These are phyloP conservation scores for Casuarina cunninghamiana DNA, from an alignment of 306 rosid genomes.

Conservation along the genomic window DNA sequence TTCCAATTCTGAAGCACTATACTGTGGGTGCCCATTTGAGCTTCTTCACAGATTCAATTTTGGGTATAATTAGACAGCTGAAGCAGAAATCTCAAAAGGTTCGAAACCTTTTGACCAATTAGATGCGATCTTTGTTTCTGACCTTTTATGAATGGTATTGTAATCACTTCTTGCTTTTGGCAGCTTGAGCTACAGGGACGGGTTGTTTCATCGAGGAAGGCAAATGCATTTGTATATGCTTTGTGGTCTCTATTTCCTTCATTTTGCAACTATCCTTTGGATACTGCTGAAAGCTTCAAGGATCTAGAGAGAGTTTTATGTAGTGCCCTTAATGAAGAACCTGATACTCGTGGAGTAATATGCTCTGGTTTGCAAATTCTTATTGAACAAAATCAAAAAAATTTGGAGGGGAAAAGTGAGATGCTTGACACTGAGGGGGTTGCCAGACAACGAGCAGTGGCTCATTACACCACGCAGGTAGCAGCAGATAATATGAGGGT, in stretches of 20 bases:
- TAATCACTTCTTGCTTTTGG: slow-evolving; percentile 16
- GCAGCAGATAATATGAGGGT: slow-evolving; percentile 53
- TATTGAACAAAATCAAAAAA: slow-evolving; percentile 73
- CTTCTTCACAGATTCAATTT: slow-evolving; percentile 61
- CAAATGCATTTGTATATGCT: slow-evolving; percentile 67
- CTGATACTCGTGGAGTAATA: slow-evolving; percentile 70
- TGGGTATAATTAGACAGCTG: slow-evolving; percentile 47
- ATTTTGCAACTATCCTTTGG: slow-evolving; percentile 60
- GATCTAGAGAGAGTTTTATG: slow-evolving; percentile 41
- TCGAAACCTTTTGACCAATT: not conserved
- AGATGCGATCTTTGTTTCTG: too few species aligned
- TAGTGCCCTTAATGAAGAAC: slow-evolving; percentile 41
- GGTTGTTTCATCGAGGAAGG: slow-evolving; percentile 62
- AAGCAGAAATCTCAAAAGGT: slow-evolving; percentile 67
- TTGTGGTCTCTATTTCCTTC: slow-evolving; percentile 54
- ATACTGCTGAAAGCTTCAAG: slow-evolving; percentile 70
- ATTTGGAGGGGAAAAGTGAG: slow-evolving; percentile 43
- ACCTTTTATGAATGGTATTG: too few species aligned
- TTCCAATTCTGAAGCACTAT: slow-evolving; percentile 85
- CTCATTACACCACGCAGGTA: slow-evolving; percentile 54
- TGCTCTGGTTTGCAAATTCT: slow-evolving; percentile 84
- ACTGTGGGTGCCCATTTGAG: slow-evolving; percentile 67
- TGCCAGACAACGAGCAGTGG: slow-evolving; percentile 39
- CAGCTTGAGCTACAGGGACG: slow-evolving; percentile 82
- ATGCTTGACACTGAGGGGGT: slow-evolving; percentile 29